phyloP scores from a whole-genome alignment of 2,329 filamentous ascomycete species.

The Alternaria ethzedia region DNA sequence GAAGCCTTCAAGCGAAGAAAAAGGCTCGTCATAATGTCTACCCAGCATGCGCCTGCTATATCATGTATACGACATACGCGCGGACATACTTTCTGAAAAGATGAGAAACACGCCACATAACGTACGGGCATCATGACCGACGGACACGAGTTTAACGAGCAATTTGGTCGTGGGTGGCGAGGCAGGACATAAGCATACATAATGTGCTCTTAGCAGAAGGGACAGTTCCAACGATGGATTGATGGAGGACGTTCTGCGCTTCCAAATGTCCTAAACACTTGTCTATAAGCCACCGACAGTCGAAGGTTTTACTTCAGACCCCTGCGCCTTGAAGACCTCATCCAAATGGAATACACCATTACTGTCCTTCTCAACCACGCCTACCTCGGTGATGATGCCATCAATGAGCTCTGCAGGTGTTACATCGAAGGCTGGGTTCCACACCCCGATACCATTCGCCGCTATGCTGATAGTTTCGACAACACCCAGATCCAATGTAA shows the following conservation, averaged over 20 bases:
- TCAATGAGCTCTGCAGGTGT: constrained; percentile 90
- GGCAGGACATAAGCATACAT: not conserved
- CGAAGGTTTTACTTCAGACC: constrained; percentile 34
- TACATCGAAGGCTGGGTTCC: constrained; percentile 97
- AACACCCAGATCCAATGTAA: constrained; percentile 66
- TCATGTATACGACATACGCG: not conserved
- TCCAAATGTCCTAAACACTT: not conserved
- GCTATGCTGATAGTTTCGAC: constrained; percentile 81
- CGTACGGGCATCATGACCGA: not conserved
- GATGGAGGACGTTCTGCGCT: not conserved
- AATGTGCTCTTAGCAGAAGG: not conserved
- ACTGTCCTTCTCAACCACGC: constrained; percentile 78
- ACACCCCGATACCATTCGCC: constrained; percentile 77
- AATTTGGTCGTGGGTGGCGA: not conserved
- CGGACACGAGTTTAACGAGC: not conserved
- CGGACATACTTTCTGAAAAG: not conserved
- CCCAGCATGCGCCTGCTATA: not conserved
- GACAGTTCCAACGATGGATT: not conserved
- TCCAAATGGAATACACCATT: constrained; percentile 72
- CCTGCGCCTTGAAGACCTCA: constrained; percentile 46
- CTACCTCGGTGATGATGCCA: constrained; percentile 90
- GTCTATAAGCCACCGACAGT: constrained; percentile 42
- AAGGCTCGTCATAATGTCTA: constrained; percentile 17
- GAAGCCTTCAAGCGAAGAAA: constrained; percentile 21
- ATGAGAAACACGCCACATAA: not conserved